These are phyloP conservation scores for Daldinia sp. DNA, from an alignment of 2,329 filamentous ascomycete species.

Conservation along the genomic window DNA sequence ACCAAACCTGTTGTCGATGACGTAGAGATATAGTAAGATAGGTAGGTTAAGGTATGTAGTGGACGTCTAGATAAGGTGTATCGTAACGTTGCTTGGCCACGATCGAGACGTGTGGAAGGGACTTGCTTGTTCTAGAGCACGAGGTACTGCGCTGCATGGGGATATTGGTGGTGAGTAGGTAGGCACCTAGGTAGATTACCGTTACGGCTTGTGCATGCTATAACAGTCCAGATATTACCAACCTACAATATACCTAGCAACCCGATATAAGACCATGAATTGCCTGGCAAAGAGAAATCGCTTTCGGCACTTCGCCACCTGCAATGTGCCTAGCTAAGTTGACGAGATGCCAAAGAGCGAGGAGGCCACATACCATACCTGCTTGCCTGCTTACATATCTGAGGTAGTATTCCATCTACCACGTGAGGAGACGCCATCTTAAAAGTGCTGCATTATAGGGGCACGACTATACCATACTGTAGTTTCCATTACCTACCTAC, in stretches of 20 bases:
- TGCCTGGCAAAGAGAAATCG: neutral
- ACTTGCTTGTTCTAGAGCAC: neutral
- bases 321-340: slow-evolving; percentile 5
- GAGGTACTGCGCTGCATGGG: too few species aligned
- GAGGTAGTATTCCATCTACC: slow-evolving; percentile 13
- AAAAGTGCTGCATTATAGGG: neutral
- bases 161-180: too few species aligned
- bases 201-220: slow-evolving; percentile 9
- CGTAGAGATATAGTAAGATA: too few species aligned
- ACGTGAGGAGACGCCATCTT: slow-evolving; percentile 10
- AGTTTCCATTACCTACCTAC: slow-evolving; percentile 11
- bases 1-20: slow-evolving; percentile 11
- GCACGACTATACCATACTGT: neutral
- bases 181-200: neutral
- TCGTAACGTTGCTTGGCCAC: slow-evolving; percentile 21
- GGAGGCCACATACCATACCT: too few species aligned
- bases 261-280: neutral
- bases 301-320: neutral
- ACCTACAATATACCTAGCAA: neutral
- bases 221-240: neutral
- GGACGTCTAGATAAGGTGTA: slow-evolving; percentile 13
- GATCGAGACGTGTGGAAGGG: neutral
- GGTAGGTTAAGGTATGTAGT: neutral
- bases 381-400: too few species aligned
- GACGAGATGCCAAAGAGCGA: neutral